Percentiles rank a stretch among this genome's conserved stretches.
Evolutionary conservation across 148 eudicot genomes (phyloP).

Genomic region (Fagopyrum esculentum): DNA sequence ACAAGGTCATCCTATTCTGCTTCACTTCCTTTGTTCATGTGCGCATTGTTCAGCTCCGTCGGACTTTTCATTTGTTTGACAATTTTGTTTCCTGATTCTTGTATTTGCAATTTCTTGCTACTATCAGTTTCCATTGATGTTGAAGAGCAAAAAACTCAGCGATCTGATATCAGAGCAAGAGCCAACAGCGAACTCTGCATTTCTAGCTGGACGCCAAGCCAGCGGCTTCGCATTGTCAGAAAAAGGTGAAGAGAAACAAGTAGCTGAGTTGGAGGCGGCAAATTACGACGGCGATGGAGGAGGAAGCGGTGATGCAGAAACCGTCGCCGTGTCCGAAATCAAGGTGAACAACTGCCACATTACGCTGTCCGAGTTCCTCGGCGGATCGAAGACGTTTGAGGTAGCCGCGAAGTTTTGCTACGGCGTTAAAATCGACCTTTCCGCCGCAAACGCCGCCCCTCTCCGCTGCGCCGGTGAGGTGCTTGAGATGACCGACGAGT

Average conservation of each 20-base stretch:
- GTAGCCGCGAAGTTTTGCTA: conserved; percentile 93
- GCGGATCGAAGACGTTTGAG: conserved; percentile 77
- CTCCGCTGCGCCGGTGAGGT: conserved; percentile 90
- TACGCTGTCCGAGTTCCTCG: conserved; percentile 60
- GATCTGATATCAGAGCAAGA: conserved; percentile 65
- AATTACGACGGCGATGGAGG: conserved; percentile 13
- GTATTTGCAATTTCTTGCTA: background rate
- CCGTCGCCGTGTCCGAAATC: conserved; percentile 12
- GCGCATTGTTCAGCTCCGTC: background rate
- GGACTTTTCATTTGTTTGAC: background rate
- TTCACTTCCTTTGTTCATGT: background rate
- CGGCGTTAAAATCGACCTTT: conserved; percentile 71
- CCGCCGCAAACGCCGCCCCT: conserved; percentile 52
- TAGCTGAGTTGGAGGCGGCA: conserved; percentile 8
- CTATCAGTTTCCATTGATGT: conserved; percentile 87
- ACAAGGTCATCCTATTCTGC: conserved; percentile 41
- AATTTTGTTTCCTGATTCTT: background rate
- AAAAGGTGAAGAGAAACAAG: background rate
- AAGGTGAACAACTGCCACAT: conserved; percentile 33
- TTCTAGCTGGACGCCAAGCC: background rate
- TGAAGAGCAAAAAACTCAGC: conserved; percentile 70
- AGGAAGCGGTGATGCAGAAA: conserved; percentile 20
- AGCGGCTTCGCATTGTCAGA: background rate
- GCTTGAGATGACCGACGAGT: conserved; percentile 76
- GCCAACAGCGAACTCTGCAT: conserved; percentile 15